Evolutionary conservation across 768 basidiomycete species (phyloP).

Genomic region (Serendipita sp.): DNA sequence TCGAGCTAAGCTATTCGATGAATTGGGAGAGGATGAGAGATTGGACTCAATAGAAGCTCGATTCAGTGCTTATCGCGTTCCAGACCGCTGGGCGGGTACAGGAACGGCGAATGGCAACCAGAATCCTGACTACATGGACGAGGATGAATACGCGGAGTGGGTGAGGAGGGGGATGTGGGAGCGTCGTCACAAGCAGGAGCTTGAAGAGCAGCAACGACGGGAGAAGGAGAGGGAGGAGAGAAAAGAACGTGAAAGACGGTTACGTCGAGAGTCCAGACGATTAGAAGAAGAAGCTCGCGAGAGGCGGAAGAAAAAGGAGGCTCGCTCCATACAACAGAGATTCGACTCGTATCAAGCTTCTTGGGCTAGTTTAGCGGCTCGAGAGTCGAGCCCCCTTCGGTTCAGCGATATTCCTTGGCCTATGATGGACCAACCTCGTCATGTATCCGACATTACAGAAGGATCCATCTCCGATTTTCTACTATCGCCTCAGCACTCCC

Average conservation of each 20-base stretch:
- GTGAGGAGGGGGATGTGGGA: constrained; percentile 75
- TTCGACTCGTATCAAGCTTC: constrained; percentile 9
- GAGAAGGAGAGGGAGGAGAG: constrained; percentile 28
- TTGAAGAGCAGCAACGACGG: constrained; percentile 24
- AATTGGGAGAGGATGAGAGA: constrained; percentile 56
- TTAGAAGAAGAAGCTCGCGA: constrained; percentile 30
- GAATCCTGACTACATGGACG: constrained; percentile 46
- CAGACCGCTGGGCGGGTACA: constrained; percentile 44
- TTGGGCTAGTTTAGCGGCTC: constrained; percentile 8
- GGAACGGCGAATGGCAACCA: constrained; percentile 17
- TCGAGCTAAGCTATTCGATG: constrained; percentile 56
- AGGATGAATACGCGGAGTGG: constrained; percentile 83
- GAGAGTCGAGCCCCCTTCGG: constrained; percentile 17
- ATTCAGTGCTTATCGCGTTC: constrained; percentile 60
- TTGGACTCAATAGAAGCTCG: constrained; percentile 45
- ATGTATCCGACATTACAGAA: constrained; percentile 29
- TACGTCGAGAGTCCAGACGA: constrained; percentile 17
- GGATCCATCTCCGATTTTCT: constrained; percentile 46
- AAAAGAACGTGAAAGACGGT: constrained; percentile 27
- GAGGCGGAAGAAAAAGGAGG: constrained; percentile 37
- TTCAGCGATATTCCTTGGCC: constrained; percentile 68
- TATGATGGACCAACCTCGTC: constrained; percentile 23
- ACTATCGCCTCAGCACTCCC: constrained; percentile 19
- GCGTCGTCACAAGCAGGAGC: constrained; percentile 23
- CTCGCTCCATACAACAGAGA: constrained; percentile 21